Evolutionary conservation across 1,284 basidiomycete genomes (phyloP).

Genomic region (Coniophora puteana): DNA sequence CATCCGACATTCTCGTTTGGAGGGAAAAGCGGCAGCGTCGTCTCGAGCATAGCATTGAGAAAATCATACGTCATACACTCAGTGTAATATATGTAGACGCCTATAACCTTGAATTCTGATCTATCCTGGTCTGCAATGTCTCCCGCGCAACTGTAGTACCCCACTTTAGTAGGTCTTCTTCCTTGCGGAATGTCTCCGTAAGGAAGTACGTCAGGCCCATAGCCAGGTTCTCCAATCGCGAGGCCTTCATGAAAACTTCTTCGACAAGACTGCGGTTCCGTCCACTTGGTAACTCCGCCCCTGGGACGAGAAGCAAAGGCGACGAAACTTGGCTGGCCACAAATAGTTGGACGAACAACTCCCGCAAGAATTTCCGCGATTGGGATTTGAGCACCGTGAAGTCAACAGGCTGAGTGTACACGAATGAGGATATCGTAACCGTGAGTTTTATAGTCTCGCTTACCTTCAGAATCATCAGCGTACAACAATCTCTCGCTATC

Average conservation of each 20-base stretch:
- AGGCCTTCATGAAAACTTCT: slow-evolving; percentile 68
- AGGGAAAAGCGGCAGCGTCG: slow-evolving; percentile 69
- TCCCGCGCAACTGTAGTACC: slow-evolving; percentile 63
- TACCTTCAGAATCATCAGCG: slow-evolving; percentile 83
- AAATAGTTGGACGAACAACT: slow-evolving; percentile 67
- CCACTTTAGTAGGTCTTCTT: slow-evolving; percentile 55
- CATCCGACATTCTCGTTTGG: slow-evolving; percentile 75
- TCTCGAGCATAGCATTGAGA: slow-evolving; percentile 72
- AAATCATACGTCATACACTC: slow-evolving; percentile 29
- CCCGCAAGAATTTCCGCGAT: slow-evolving; percentile 63
- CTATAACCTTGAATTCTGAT: slow-evolving; percentile 44
- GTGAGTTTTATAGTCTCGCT: neutral
- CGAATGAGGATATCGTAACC: slow-evolving; percentile 2
- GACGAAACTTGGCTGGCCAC: slow-evolving; percentile 70
- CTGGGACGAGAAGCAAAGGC: slow-evolving; percentile 46
- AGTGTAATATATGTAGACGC: slow-evolving; percentile 3
- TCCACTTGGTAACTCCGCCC: slow-evolving; percentile 35
- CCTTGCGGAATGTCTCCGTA: slow-evolving; percentile 41
- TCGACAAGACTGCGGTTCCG: slow-evolving; percentile 63
- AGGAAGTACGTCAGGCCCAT: slow-evolving; percentile 72
- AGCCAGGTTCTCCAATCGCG: slow-evolving; percentile 54
- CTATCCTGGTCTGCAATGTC: slow-evolving; percentile 59
- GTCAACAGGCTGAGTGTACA: slow-evolving; percentile 81
- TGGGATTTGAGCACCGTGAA: slow-evolving; percentile 70
- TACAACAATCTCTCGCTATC: slow-evolving; percentile 70